Evolutionary conservation across 805 yeast genomes (phyloP), one percentile per base, ranked within the genome.

Genomic region (Priceomyces fermenticarens): DNA sequence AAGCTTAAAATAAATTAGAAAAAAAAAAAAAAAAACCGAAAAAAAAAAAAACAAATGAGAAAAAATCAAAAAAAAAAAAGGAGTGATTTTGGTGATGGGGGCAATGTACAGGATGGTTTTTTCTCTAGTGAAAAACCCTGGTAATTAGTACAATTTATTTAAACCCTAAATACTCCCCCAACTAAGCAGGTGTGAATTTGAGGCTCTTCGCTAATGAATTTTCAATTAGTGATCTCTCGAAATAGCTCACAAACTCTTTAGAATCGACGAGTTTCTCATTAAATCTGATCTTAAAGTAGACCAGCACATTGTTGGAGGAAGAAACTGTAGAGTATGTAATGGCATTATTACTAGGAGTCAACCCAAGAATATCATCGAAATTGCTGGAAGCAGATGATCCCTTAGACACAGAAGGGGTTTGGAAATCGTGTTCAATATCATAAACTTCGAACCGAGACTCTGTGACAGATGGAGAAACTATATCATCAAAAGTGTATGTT

Each of bases 351-450:
- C 23, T 12, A 9, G 26, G 17, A 17, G 10, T 15, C 9, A 51
- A 33, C n/a, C 69, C 66, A 48, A 69, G 53, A 29, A 67, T 49
- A 25, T 62, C 71, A 41, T 67, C 72, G 43, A 63, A 65, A 10
- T 37, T 48, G 33, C 53, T 55, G 7, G 3, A 13, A 29, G 17
- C 15, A 13, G 39, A 32, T 15, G 38, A 10, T 2, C 39, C 28
- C 8, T 37, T 25, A 3, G 44, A 7, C n/a, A 36, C 10, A 11
- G 38, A 11, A 2, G 47, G 25, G n/a, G 41, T 16, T 15, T 25
- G 10, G 46, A 59, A 63, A 36, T 55, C 49, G 51, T 58, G 66
- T 7, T 44, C 36, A 32, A 49, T 39, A 28, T 57, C 61, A 37
- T 47, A 53, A 14, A 69, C 64, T 32, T 60, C 62, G 43, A 69